Evolutionary conservation across 371 early-diverging fungal genomes (phyloP).

Genomic region (Blyttiomyces sp.): DNA sequence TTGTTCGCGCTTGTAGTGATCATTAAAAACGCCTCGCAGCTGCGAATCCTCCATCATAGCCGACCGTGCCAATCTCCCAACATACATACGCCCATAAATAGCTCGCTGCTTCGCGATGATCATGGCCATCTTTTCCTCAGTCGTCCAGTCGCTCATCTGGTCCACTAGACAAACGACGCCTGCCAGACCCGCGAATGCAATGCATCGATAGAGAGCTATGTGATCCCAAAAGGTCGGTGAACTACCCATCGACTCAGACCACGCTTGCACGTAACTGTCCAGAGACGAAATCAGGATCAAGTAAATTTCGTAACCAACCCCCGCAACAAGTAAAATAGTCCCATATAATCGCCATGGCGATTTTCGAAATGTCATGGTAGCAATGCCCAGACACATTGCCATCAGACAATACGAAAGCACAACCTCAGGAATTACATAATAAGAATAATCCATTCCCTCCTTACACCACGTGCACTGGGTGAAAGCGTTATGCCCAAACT

Average conservation of each 20-base stretch:
- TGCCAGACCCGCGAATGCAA: conserved; percentile 15
- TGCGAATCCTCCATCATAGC: conserved; percentile 14
- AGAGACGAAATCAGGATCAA: conserved; percentile 1
- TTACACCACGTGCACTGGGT: conserved; percentile 23
- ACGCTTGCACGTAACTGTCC: neutral
- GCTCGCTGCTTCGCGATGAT: conserved; percentile 12
- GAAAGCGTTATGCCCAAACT: conserved; percentile 17
- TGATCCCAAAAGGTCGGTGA: neutral
- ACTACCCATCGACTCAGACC: neutral
- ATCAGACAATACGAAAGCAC: conserved; percentile 10
- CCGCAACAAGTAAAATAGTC: neutral
- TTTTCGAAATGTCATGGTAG: conserved; percentile 11
- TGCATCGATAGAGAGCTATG: neutral
- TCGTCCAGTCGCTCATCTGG: conserved; percentile 11
- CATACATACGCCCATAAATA: conserved; percentile 15
- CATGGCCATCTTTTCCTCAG: conserved; percentile 12
- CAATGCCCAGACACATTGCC: conserved; percentile 10
- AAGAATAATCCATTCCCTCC: conserved; percentile 13
- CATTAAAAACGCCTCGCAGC: too few relatives aligned
- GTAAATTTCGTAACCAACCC: conserved; percentile 7
- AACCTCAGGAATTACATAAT: neutral
- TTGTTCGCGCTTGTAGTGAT: too few relatives aligned
- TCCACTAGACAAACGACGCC: conserved; percentile 1
- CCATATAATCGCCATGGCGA: conserved; percentile 20
- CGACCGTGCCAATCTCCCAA: conserved; percentile 17